Evolutionary conservation across 2,329 filamentous ascomycete species (phyloP), one percentile per base, ranked within the genome.

Genomic region (Periconia macrospinosa): DNA sequence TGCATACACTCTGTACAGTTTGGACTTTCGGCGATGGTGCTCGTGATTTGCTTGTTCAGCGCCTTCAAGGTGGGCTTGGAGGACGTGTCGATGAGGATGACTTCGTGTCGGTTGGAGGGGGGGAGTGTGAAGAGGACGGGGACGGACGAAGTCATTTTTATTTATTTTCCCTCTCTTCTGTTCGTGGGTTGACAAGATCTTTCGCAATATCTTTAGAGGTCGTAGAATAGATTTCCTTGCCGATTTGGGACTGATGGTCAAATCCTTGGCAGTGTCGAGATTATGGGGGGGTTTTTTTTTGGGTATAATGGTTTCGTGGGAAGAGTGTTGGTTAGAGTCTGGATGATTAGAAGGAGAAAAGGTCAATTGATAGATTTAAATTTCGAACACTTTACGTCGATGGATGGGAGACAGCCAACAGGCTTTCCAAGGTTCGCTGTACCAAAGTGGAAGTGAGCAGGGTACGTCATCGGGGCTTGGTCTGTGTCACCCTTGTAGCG

Each of bases 111-210:
- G 59, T 60, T 66, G 11, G 60, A 63, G 18, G 69, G 69, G 2
- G 69, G 66, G 18, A 72, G 49, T 15, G 68, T 72, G 62, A 73
- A 71, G 57, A 73, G 58, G 57, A 73, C 35, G 30, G 70, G 69
- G 43, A 70, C 55, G 23, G 64, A 61, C 62, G 23, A 27, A 27
- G 23, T 5, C 23, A 27, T 27, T 27, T 27, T 27, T 27, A 8
- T 27, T 27, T 8, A 5, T 27, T 27, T 27, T 27, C n/a, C n/a
- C n/a, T 27, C 3, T 27, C 5, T 27, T 27, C 23, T 27, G 3
- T 27, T 8, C 23, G 23, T 27, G 8, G 23, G 23, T 27, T 27
- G 23, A 27, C 23, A 27, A 27, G 23, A 3, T 27, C 23, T 27
- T 27, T 27, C 8, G 23, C 23, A 5, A 27, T 27, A 27, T 27